These are phyloP conservation scores for Trichophyton mentagrophytes DNA, from an alignment of 2,329 filamentous ascomycete species.

Conservation along the genomic window DNA sequence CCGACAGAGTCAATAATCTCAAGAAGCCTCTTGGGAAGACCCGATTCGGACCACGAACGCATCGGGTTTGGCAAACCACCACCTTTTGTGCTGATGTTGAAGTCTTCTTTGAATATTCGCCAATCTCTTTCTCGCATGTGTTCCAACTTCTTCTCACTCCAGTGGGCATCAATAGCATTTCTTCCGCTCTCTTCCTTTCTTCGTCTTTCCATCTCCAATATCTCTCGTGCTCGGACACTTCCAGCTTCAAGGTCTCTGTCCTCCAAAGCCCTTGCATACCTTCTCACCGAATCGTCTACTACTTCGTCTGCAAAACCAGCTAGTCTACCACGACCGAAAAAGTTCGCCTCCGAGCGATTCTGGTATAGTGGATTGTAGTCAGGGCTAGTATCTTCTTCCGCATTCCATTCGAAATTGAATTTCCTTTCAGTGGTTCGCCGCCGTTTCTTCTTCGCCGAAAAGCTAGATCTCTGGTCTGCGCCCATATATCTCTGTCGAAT, in stretches of 20 bases:
- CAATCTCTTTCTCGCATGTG: constrained; percentile 97
- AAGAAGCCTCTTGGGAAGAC: constrained; percentile 61
- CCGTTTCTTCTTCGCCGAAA: constrained; percentile 92
- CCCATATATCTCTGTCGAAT: constrained; percentile 81
- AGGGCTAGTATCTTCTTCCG: constrained; percentile 78
- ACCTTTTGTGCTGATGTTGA: constrained; percentile 90
- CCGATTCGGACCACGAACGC: constrained; percentile 83
- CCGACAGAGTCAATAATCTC: constrained; percentile 74
- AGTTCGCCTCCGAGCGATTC: constrained; percentile 51
- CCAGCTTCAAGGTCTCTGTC: constrained; percentile 66
- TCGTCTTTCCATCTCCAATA: constrained; percentile 73
- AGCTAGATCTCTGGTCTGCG: constrained; percentile 74
- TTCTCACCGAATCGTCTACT: constrained; percentile 39
- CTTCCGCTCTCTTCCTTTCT: constrained; percentile 59
- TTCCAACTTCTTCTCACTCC: constrained; percentile 82
- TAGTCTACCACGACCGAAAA: constrained; percentile 55
- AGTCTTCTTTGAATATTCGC: constrained; percentile 99
- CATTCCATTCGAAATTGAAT: constrained; percentile 98
- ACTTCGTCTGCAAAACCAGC: constrained; percentile 53
- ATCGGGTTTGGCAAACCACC: constrained; percentile 88
- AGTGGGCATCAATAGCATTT: constrained; percentile 77
- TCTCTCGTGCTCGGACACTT: constrained; percentile 58
- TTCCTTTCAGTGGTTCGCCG: constrained; percentile 88
- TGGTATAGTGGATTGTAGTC: constrained; percentile 75
- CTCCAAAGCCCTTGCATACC: constrained; percentile 56